Evolutionary conservation across 306 rosid genomes (phyloP).

Genomic region (Acacia crassicarpa): DNA sequence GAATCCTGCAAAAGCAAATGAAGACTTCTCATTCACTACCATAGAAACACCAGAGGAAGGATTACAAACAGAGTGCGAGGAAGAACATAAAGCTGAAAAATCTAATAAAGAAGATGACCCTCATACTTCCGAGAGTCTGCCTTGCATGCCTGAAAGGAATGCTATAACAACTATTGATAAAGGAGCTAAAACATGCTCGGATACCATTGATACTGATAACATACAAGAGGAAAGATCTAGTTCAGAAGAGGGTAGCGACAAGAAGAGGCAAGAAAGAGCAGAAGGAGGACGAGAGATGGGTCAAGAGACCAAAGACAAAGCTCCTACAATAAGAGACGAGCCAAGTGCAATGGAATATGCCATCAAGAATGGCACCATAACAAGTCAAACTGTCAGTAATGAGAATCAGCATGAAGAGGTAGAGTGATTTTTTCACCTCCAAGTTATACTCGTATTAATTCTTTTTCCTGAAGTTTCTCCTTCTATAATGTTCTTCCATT

Average conservation of each 20-base stretch:
- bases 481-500: neutral
- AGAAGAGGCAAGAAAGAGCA: neutral
- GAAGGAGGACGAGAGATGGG: slow-evolving; percentile 3
- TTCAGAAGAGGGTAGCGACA: neutral
- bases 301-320: neutral
- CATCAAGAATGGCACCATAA: neutral
- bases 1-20: neutral
- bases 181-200: slow-evolving; percentile 9
- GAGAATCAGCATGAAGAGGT: slow-evolving; percentile 8
- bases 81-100: slow-evolving; percentile 1
- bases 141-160: neutral
- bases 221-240: neutral
- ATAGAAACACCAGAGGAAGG: slow-evolving; percentile 9
- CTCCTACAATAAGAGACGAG: neutral
- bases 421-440: neutral
- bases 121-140: neutral
- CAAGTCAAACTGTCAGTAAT: neutral
- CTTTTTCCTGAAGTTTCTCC: neutral
- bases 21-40: slow-evolving; percentile 4
- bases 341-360: neutral
- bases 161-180: neutral
- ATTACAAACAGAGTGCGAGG: neutral
- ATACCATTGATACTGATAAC: neutral
- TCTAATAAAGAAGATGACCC: neutral
- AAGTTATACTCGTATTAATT: neutral